Percentiles rank a stretch among this genome's conserved stretches.
Conservation (phyloP, 2,329 filamentous ascomycete species). For the Penicillium verrucosum region DNA sequence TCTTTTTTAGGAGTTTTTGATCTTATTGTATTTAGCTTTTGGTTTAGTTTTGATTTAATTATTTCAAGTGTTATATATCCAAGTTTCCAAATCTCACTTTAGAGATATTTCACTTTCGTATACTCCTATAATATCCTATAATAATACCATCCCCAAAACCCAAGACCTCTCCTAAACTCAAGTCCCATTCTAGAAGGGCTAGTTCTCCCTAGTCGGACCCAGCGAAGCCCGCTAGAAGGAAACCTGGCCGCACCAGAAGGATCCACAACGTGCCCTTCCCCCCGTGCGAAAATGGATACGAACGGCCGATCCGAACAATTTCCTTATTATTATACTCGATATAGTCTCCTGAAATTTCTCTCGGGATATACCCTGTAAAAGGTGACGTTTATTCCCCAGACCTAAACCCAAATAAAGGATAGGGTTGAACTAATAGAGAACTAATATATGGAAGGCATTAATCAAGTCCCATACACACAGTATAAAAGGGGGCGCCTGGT, state of each 20-base stretch:
- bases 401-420: background rate
- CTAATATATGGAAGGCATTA: background rate
- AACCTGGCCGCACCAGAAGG: conserved; percentile 36
- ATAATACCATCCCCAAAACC: background rate
- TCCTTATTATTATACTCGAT: background rate
- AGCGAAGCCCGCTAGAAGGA: conserved; percentile 30
- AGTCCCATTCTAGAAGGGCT: conserved; percentile 8
- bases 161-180: background rate
- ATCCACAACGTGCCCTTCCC: conserved; percentile 35
- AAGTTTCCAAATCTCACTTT: background rate
- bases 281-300: conserved; percentile 32
- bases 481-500: conserved; percentile 12
- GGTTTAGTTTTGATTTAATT: background rate
- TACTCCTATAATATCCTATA: background rate
- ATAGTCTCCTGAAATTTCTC: conserved; percentile 2
- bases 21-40: background rate
- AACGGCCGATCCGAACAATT: conserved; percentile 31
- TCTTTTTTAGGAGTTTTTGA: background rate
- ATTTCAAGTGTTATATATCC: background rate
- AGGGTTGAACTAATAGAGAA: background rate
- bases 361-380: background rate
- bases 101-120: background rate
- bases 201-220: conserved; percentile 21
- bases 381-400: conserved; percentile 4
- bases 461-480: conserved; percentile 1